These are phyloP conservation scores for Erucastrum elatum DNA, from an alignment of 345 rosid species.

Conservation along the genomic window DNA sequence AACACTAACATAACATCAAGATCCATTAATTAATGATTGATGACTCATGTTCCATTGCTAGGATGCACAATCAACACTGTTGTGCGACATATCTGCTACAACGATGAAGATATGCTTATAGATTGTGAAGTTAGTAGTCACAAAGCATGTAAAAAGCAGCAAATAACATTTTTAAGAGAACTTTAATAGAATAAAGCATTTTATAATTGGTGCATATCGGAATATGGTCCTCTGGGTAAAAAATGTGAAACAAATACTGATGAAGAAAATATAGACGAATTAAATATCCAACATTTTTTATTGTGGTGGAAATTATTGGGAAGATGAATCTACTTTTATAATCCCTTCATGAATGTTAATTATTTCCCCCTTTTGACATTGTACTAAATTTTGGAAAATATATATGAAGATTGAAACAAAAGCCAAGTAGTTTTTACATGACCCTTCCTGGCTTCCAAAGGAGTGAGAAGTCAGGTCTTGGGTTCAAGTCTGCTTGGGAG, in stretches of 20 bases:
- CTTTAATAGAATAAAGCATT: constrained; percentile 30
- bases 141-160: background rate
- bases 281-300: background rate
- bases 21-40: constrained; percentile 27
- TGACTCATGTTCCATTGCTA: constrained; percentile 33
- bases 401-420: background rate
- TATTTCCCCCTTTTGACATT: background rate
- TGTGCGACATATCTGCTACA: constrained; percentile 10
- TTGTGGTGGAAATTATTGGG: constrained; percentile 13
- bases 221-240: constrained; percentile 18
- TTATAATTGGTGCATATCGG: constrained; percentile 16
- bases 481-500: background rate
- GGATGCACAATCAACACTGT: constrained; percentile 13
- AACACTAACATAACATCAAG: background rate
- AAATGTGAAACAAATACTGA: constrained; percentile 15
- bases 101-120: background rate
- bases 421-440: background rate
- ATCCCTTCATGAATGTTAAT: background rate
- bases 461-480: background rate
- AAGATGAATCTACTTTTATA: background rate
- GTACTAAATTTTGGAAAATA: background rate
- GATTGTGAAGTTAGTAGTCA: constrained; percentile 6
- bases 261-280: background rate
- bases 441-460: background rate
- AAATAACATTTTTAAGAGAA: background rate